Conservation (phyloP, 768 basidiomycete species). For the Kwoniella botswanensis region DNA sequence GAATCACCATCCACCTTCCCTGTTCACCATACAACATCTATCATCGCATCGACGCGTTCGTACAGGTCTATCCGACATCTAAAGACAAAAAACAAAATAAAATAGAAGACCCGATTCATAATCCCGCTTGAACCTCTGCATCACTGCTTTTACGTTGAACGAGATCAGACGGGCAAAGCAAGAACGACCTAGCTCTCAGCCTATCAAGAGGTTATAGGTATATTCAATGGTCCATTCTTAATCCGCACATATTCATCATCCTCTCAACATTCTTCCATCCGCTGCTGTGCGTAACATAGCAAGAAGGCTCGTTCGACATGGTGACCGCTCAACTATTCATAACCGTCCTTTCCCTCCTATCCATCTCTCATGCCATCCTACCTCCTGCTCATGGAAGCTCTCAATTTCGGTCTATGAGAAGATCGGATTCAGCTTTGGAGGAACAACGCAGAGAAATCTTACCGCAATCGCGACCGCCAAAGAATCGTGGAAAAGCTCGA, state of each 20-base stretch:
- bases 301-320: conserved; percentile 8
- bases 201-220: neutral
- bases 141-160: conserved; percentile 1
- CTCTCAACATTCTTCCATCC: neutral
- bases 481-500: neutral
- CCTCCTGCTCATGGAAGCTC: neutral
- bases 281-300: no score
- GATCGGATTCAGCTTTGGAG: no score
- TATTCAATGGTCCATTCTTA: neutral
- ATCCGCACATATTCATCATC: no score
- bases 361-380: conserved; percentile 18
- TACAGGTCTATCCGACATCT: conserved; percentile 19
- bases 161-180: no score
- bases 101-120: neutral
- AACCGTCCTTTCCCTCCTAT: conserved; percentile 26
- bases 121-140: neutral
- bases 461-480: neutral
- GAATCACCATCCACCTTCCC: neutral
- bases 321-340: conserved; percentile 19
- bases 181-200: no score
- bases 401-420: no score
- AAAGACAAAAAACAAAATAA: neutral
- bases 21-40: neutral
- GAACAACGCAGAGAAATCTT: neutral
- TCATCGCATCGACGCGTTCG: conserved; percentile 13